phyloP scores from a whole-genome alignment of 2,329 filamentous ascomycete species.

The Saccharata proteae region DNA sequence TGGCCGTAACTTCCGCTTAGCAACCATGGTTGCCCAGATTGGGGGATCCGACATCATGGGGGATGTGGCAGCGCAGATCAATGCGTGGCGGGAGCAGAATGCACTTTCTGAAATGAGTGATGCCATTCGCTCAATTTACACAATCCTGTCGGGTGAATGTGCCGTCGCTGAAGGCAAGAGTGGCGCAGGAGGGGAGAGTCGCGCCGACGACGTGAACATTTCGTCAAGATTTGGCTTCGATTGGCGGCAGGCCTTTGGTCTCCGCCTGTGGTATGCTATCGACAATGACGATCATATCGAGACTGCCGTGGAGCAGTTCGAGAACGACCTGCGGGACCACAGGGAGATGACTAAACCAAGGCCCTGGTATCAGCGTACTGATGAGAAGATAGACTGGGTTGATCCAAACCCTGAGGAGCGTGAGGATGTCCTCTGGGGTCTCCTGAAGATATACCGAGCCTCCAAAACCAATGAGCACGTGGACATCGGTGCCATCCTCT shows the following conservation, averaged over 20 bases:
- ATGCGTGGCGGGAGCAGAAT: conserved; percentile 72
- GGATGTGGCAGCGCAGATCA: conserved; percentile 66
- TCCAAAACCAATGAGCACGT: conserved; percentile 31
- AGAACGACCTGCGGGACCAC: conserved; percentile 58
- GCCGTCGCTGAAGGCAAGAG: conserved; percentile 69
- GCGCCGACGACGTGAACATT: conserved; percentile 66
- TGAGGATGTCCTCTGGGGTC: conserved; percentile 75
- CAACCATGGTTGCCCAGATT: conserved; percentile 71
- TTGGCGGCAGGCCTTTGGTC: conserved; percentile 87
- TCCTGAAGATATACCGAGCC: conserved; percentile 69
- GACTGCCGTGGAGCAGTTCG: conserved; percentile 60
- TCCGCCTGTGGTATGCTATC: conserved; percentile 81
- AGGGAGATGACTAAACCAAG: conserved; percentile 56
- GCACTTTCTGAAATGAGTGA: conserved; percentile 80
- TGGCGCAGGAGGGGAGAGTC: conserved; percentile 63
- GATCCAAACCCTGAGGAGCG: conserved; percentile 46
- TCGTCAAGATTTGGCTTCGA: conserved; percentile 74
- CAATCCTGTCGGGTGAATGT: conserved; percentile 79
- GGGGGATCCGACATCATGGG: conserved; percentile 67
- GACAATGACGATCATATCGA: conserved; percentile 56
- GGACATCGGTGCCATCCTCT: conserved; percentile 55
- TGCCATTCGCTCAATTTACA: conserved; percentile 75
- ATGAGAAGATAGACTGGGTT: conserved; percentile 46
- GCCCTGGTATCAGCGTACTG: conserved; percentile 57
- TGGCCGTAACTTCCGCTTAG: conserved; percentile 70